These are phyloP conservation scores for Candida sphagnicola DNA, from an alignment of 805 yeast genomes.

Conservation along the genomic window DNA sequence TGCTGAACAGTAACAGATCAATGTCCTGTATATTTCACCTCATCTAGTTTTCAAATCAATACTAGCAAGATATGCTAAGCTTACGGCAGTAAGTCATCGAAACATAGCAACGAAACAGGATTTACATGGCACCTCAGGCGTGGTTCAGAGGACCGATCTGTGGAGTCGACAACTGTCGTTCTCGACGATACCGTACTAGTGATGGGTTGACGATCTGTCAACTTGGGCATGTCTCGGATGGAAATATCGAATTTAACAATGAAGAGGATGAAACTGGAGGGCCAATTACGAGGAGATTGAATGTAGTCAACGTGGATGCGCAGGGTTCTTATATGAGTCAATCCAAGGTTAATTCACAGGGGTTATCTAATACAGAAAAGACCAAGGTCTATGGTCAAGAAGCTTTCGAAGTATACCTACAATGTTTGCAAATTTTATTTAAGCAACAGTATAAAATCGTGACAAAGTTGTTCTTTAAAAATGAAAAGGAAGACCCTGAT, in stretches of 20 bases:
- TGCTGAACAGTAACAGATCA: too few species aligned
- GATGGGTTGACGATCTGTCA: conserved; percentile 86
- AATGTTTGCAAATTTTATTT: conserved; percentile 49
- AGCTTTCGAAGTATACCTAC: conserved; percentile 42
- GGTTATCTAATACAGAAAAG: conserved; percentile 17
- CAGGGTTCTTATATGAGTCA: conserved; percentile 22
- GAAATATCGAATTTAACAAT: conserved; percentile 73
- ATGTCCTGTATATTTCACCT: too few species aligned
- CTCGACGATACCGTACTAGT: conserved; percentile 63
- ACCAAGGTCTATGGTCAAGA: conserved; percentile 42
- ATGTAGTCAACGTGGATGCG: conserved; percentile 8
- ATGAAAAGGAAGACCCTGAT: conserved; percentile 12
- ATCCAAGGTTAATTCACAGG: conserved; percentile 6
- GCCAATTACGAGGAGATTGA: conserved; percentile 44
- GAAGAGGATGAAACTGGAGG: conserved; percentile 64
- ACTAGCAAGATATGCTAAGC: too few species aligned
- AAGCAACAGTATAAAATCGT: conserved; percentile 37
- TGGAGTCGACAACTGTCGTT: conserved; percentile 87
- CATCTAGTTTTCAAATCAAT: too few species aligned
- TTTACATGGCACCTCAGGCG: conserved; percentile 11
- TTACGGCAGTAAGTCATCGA: too few species aligned
- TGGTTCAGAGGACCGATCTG: conserved; percentile 78
- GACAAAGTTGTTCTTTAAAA: conserved; percentile 8
- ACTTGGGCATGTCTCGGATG: conserved; percentile 85
- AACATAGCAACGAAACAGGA: not conserved